Evolutionary conservation across 192 early-diverging fungal species (phyloP).

Genomic region (Obelidium mucronatum): DNA sequence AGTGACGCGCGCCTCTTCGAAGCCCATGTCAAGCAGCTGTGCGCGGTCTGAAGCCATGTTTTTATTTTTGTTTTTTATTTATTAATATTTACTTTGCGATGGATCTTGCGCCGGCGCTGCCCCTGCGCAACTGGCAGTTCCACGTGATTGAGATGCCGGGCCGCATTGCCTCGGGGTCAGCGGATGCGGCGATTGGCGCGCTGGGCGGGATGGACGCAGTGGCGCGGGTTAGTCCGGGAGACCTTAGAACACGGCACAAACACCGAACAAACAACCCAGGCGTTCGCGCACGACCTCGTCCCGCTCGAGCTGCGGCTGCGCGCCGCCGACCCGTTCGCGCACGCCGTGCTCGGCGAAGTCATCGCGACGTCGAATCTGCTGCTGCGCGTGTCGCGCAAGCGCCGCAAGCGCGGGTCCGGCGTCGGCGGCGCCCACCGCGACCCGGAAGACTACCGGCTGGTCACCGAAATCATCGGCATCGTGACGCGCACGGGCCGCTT

Average conservation of each 20-base stretch:
- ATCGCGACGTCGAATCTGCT: slow-evolving; percentile 62
- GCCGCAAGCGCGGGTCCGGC: slow-evolving; percentile 19
- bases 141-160: slow-evolving; percentile 68
- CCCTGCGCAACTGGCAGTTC: slow-evolving; percentile 53
- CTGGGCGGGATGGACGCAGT: slow-evolving; percentile 58
- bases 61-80: not conserved
- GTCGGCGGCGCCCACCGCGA: slow-evolving; percentile 25
- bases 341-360: slow-evolving; percentile 69
- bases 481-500: slow-evolving; percentile 68
- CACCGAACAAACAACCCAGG: slow-evolving; percentile 26
- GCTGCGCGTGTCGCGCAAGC: slow-evolving; percentile 64
- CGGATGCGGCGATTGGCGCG: slow-evolving; percentile 50
- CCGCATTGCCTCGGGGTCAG: slow-evolving; percentile 39
- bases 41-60: not conserved
- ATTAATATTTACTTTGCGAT: not conserved
- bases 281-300: slow-evolving; percentile 48
- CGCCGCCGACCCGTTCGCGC: slow-evolving; percentile 65
- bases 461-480: slow-evolving; percentile 60
- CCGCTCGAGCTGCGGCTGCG: slow-evolving; percentile 62
- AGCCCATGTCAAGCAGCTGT: slow-evolving; percentile 71
- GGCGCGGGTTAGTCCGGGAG: slow-evolving; percentile 43
- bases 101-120: slow-evolving; percentile 32
- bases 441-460: slow-evolving; percentile 30
- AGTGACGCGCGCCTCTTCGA: slow-evolving; percentile 68
- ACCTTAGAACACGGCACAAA: not conserved